Evolutionary conservation across 2,329 filamentous ascomycete genomes (phyloP).

Genomic region (Macrophomina phaseolina): DNA sequence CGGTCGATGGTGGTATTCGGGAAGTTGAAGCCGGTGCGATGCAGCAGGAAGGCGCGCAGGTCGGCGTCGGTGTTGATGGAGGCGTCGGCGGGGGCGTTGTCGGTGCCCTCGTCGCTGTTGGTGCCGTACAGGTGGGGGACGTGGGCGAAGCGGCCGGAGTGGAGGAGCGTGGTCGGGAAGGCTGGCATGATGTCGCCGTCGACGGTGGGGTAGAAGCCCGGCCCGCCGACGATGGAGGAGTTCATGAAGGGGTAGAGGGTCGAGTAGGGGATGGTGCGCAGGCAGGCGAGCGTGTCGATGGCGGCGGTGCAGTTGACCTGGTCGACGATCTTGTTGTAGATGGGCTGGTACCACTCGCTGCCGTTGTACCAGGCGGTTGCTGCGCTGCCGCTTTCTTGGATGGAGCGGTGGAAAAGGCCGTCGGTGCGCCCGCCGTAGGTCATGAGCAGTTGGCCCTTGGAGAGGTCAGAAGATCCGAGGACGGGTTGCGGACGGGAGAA

Average conservation of each 20-base stretch:
- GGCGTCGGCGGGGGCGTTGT: slow-evolving; percentile 23
- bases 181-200: slow-evolving; percentile 23
- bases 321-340: slow-evolving; percentile 36
- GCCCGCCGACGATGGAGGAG: slow-evolving; percentile 17
- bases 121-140: slow-evolving; percentile 23
- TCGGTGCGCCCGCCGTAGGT: slow-evolving; percentile 43
- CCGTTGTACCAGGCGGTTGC: slow-evolving; percentile 48
- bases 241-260: slow-evolving; percentile 31
- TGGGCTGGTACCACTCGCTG: slow-evolving; percentile 37
- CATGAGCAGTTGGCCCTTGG: slow-evolving; percentile 42
- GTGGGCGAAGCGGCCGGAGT: slow-evolving; percentile 23
- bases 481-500: background rate
- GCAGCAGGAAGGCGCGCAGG: slow-evolving; percentile 9
- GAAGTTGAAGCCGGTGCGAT: slow-evolving; percentile 13
- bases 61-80: slow-evolving; percentile 22
- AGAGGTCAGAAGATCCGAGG: background rate
- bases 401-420: slow-evolving; percentile 44
- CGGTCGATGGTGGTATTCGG: slow-evolving; percentile 4
- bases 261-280: slow-evolving; percentile 28
- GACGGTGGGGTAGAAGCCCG: slow-evolving; percentile 25
- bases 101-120: slow-evolving; percentile 22
- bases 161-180: slow-evolving; percentile 20
- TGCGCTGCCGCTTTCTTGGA: slow-evolving; percentile 45
- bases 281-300: slow-evolving; percentile 17
- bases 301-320: slow-evolving; percentile 36